A percentile compares a stretch with the other conserved stretches of the same genome.
Evolutionary conservation across 352 stramenopile species (phyloP).

Genomic region (Phytophthora melonis): DNA sequence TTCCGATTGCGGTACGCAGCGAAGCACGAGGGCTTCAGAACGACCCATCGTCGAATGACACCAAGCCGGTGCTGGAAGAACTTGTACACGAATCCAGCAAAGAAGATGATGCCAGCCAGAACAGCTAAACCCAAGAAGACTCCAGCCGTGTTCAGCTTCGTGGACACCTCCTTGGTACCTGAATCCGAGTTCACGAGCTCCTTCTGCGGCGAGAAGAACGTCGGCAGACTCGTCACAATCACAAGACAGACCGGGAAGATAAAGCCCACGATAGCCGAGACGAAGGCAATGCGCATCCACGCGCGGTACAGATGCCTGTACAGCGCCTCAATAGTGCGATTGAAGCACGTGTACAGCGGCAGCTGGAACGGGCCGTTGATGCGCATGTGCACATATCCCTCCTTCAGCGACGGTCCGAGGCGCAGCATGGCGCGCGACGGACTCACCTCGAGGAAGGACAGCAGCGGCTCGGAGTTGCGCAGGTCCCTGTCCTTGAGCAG

Average conservation of each 20-base stretch:
- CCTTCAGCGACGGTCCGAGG: constrained; percentile 82
- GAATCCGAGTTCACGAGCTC: constrained; percentile 54
- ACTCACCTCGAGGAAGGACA: constrained; percentile 86
- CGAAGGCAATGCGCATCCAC: constrained; percentile 88
- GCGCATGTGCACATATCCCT: constrained; percentile 91
- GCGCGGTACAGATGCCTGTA: constrained; percentile 89
- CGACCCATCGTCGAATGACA: constrained; percentile 87
- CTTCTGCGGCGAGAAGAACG: constrained; percentile 74
- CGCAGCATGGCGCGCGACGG: constrained; percentile 78
- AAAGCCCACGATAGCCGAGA: constrained; percentile 83
- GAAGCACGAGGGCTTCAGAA: constrained; percentile 89
- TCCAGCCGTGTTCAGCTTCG: constrained; percentile 54
- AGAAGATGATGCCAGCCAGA: constrained; percentile 66
- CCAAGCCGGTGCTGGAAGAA: constrained; percentile 89
- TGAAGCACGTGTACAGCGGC: constrained; percentile 87
- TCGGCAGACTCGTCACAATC: constrained; percentile 74
- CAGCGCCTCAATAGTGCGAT: constrained; percentile 80
- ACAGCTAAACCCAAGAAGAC: constrained; percentile 70
- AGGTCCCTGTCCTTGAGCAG: constrained; percentile 72
- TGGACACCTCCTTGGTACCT: constrained; percentile 52
- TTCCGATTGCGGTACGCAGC: constrained; percentile 79
- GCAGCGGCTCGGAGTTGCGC: constrained; percentile 78
- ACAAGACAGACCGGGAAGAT: constrained; percentile 83
- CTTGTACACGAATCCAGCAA: constrained; percentile 87
- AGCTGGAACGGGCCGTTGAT: constrained; percentile 89